These are phyloP conservation scores for Acephala macrosclerotiorum DNA, from an alignment of 2,329 filamentous ascomycete species.

Conservation along the genomic window DNA sequence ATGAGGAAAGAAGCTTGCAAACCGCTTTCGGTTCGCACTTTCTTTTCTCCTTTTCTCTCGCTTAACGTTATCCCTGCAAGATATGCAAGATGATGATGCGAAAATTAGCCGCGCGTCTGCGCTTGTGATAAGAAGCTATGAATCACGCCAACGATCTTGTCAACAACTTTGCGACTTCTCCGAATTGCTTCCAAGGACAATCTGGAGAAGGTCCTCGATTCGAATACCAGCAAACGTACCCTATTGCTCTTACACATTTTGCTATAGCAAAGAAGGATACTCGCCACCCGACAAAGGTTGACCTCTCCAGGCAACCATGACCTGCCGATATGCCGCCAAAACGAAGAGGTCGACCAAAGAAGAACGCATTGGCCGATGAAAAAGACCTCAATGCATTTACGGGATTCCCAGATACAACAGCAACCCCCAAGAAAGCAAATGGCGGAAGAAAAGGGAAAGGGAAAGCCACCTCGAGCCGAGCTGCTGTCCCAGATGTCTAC, in stretches of 20 bases:
- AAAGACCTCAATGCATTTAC: not conserved
- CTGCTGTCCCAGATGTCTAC: constrained; percentile 50
- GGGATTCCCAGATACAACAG: not conserved
- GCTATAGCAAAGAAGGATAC: not conserved
- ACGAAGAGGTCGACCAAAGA: not conserved
- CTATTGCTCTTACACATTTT: not conserved
- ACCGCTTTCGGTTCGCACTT: too few species aligned
- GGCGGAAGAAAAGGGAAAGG: constrained; percentile 31
- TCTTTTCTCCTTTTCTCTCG: too few species aligned
- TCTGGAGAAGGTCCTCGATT: not conserved
- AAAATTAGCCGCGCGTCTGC: constrained; percentile 1
- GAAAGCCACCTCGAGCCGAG: constrained; percentile 18
- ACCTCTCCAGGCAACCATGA: constrained; percentile 3
- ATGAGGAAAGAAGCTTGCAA: too few species aligned
- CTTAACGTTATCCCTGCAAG: too few species aligned
- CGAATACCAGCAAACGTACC: not conserved
- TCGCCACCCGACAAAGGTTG: not conserved
- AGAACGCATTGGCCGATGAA: not conserved
- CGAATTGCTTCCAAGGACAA: not conserved
- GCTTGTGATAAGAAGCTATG: constrained; percentile 10
- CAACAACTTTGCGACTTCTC: not conserved
- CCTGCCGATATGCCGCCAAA: not conserved
- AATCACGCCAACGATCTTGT: not conserved
- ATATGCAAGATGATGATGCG: not conserved
- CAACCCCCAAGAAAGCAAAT: constrained; percentile 17